phyloP scores from a whole-genome alignment of 169 alveolate species.

The Cryptosporidium parvum region DNA sequence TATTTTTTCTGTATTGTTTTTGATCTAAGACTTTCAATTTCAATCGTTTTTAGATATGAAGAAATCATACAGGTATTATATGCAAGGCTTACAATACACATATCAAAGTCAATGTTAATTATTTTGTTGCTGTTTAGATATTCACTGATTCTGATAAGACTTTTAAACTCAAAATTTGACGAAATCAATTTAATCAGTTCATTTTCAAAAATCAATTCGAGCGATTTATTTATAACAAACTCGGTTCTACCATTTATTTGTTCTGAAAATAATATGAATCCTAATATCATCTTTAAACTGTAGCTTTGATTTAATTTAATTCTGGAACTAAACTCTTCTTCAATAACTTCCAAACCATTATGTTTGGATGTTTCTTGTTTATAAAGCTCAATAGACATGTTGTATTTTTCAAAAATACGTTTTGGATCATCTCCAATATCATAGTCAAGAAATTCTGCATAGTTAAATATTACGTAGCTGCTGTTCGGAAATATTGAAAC shows the following conservation, averaged over 20 bases:
- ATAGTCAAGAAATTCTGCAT: constrained; percentile 71
- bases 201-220: constrained; percentile 41
- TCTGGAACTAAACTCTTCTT: neutral
- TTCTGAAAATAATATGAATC: constrained; percentile 28
- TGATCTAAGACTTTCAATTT: constrained; percentile 3
- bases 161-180: neutral
- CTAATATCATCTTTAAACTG: constrained; percentile 42
- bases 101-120: constrained; percentile 17
- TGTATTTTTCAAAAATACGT: constrained; percentile 18
- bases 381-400: constrained; percentile 27
- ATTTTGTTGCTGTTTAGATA: constrained; percentile 18
- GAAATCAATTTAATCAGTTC: constrained; percentile 12
- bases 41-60: constrained; percentile 60
- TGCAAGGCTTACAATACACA: constrained; percentile 29
- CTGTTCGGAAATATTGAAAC: constrained; percentile 28
- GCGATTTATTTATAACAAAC: neutral
- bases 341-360: neutral
- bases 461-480: constrained; percentile 36
- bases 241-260: constrained; percentile 39
- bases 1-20: constrained; percentile 6
- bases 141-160: neutral
- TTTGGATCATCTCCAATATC: constrained; percentile 47
- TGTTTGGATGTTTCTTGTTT: neutral
- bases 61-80: constrained; percentile 60
- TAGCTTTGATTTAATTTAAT: neutral